Base-by-base conservation (phyloP, 805 yeast species). In the Dipodascopsis tothii region DNA sequence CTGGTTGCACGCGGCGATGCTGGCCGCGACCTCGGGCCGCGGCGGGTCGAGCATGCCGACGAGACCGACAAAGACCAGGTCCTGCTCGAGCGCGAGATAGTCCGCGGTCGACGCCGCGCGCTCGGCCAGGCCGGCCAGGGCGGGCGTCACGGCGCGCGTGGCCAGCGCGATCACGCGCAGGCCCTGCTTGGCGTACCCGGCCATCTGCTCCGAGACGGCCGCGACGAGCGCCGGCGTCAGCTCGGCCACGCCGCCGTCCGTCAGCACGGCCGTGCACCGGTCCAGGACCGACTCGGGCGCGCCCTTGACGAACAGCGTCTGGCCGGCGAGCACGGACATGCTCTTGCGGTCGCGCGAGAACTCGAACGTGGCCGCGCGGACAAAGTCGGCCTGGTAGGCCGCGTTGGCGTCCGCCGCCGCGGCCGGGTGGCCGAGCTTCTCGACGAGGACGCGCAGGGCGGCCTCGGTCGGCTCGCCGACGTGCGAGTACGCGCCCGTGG, bases 401-500 rank as follows among this genome's bases (percentile, higher is more conserved):
- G 56, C 34, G 18, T 16, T 23, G 22, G 16, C 18, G 4, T 48
- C 39, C n/a, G 45, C 53, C 4, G 52, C 54, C 17, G 6, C 11
- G 2, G 33, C 54, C 40, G 52, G 60, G 19, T 42, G 35, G 5
- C 62, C 63, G 17, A 68, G 55, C 51, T 71, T 65, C 5, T 69
- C 61, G 11, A 66, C 62, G 40, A 66, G 63, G 3, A 72, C 73
- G 44, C 69, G 70, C 28, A 70, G 62, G 5, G 71, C 71, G 35
- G 73, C 70, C 57, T 75, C 80, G 5, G 79, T 75, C 22, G 79
- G 77, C 56, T 75, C 80, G 39, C 80, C 80, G 52, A 67, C 57
- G 23, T 60, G 58, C 16, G 56, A 40, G 41, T 50, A 41, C 35
- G 63, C 64, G 3, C 60, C 63, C 22, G 60, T 53, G 22, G 57